Evolutionary conservation across 1,284 basidiomycete species (phyloP), one percentile per base, ranked within the genome.

Genomic region (Leccinum fallax): DNA sequence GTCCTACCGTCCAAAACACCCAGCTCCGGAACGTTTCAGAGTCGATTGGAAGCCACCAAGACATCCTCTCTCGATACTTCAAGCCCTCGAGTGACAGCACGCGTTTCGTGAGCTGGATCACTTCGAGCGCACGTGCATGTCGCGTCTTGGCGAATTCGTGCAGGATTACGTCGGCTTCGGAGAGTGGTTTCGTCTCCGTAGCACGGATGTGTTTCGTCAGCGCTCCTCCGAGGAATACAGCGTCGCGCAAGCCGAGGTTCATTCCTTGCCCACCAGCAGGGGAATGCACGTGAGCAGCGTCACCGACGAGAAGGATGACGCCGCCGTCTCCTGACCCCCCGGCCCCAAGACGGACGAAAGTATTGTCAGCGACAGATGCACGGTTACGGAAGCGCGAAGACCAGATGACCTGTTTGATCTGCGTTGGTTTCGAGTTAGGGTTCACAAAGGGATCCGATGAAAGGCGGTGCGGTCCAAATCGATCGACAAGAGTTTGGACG

Each of bases 251-350:
- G 10, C 80, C 79, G 34, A 81, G 78, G 62, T 82, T 82, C 79
- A 81, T 79, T 24, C 81, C 81, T 63, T 81, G 80, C 2, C 79
- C 80, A n/a, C 81, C 81, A 3, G 71, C 73, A 4, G 81, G 81
- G 1, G 78, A 75, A 57, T 81, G 80, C 21, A 80, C 76, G 62
- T 81, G 80, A 36, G 79, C 80, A 2, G 80, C 80, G 59, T 81
- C 80, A 0, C 80, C 81, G 3, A 80, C 38, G 43, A 81, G 71
- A 30, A 76, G 59, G 16, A 52, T 9, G 8, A n/a, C 51, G 8
- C 28, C 51, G n/a, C 51, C 51, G 26, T 16, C 48, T 49, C 40
- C 40, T 5, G 48, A 26, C 15, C 9, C 6, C 15, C 13, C 24
- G 7, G 13, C 6, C n/a, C 48, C 21, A 49, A 49, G 24, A 26